phyloP scores from a whole-genome alignment of 768 basidiomycete genomes.

The Chalciporus chontae region DNA sequence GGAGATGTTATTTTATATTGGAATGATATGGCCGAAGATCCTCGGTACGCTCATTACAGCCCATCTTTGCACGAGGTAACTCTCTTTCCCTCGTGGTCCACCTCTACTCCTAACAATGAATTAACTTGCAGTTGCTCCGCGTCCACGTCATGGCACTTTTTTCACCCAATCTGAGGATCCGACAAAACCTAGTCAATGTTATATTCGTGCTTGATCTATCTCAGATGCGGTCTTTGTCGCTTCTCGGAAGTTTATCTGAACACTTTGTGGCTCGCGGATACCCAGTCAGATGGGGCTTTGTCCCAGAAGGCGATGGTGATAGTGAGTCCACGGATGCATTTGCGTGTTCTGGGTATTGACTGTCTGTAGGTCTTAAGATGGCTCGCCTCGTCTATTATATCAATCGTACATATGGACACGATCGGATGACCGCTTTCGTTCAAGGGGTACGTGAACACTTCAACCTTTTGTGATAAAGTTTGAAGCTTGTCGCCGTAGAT shows the following conservation, averaged over 20 bases:
- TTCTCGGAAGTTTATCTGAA: constrained; percentile 61
- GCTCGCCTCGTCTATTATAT: constrained; percentile 71
- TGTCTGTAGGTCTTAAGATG: constrained; percentile 54
- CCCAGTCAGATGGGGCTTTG: constrained; percentile 84
- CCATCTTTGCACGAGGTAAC: constrained; percentile 44
- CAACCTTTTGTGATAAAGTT: neutral
- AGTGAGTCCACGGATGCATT: constrained; percentile 20
- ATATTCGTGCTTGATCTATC: constrained; percentile 82
- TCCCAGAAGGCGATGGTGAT: constrained; percentile 55
- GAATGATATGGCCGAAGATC: constrained; percentile 90
- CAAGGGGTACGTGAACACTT: constrained; percentile 37
- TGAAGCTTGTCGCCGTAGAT: constrained; percentile 30
- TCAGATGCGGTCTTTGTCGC: constrained; percentile 50
- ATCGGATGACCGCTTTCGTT: constrained; percentile 60
- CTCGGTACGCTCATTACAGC: constrained; percentile 51
- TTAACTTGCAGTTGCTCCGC: constrained; percentile 25
- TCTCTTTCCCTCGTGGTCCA: neutral
- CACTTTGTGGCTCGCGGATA: constrained; percentile 69
- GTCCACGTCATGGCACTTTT: constrained; percentile 49
- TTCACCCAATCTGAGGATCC: constrained; percentile 72
- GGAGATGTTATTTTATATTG: constrained; percentile 76
- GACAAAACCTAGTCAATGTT: constrained; percentile 79
- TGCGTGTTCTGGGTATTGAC: neutral
- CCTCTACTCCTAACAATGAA: constrained; percentile 1
- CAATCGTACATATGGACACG: constrained; percentile 57